Percentiles rank a stretch among this genome's conserved stretches.
Conservation (phyloP, 2,329 filamentous ascomycete genomes). For the Pestalotiopsis sp. region DNA sequence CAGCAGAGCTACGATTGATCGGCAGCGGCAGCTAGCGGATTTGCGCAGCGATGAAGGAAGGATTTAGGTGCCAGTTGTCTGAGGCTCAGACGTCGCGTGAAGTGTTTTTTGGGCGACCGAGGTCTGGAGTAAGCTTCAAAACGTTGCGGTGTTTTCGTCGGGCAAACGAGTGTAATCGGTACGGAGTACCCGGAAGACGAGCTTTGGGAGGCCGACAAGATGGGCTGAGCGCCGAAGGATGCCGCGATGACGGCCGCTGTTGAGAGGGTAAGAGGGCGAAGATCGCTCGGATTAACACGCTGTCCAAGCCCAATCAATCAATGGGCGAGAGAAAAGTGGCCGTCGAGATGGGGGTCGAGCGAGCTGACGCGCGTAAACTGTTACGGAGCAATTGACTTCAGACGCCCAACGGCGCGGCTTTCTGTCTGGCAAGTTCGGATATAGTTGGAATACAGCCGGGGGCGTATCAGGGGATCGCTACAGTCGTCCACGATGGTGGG, state of each 20-base stretch:
- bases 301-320: neutral
- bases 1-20: neutral
- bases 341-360: neutral
- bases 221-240: neutral
- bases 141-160: slow-evolving; percentile 15
- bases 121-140: slow-evolving; percentile 6
- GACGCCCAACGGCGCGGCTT: neutral
- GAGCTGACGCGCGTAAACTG: neutral
- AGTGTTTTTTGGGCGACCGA: neutral
- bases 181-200: slow-evolving; percentile 46
- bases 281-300: neutral
- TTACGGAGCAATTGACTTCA: neutral
- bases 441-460: neutral
- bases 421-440: neutral
- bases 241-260: neutral
- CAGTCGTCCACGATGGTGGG: neutral
- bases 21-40: neutral
- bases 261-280: neutral
- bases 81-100: neutral
- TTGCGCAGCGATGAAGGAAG: neutral
- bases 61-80: neutral
- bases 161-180: slow-evolving; percentile 56
- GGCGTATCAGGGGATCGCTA: neutral
- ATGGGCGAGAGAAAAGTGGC: neutral
- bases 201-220: neutral